Evolutionary conservation across 2,329 filamentous ascomycete species (phyloP).

Genomic region (Sordariomycetes sp.): DNA sequence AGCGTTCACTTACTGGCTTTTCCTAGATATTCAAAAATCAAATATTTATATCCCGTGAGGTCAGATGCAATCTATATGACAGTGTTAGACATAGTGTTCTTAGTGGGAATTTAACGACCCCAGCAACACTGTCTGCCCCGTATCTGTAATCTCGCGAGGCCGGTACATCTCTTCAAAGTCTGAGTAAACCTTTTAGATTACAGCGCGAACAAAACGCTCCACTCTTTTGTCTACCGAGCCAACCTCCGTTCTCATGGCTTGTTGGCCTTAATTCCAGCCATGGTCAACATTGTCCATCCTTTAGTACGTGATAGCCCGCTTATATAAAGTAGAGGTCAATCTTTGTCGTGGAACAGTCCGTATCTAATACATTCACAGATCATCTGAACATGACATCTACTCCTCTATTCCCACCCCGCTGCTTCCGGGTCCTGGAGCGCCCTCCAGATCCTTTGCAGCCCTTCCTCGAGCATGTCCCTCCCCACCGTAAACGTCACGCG

Average conservation of each 20-base stretch:
- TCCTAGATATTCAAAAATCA: too few relatives aligned
- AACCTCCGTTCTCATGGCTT: too few relatives aligned
- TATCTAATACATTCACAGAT: neutral
- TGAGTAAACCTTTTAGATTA: too few relatives aligned
- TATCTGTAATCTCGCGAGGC: neutral
- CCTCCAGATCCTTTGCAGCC: conserved; percentile 8
- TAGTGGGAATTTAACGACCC: neutral
- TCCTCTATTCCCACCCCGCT: neutral
- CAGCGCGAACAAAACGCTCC: too few relatives aligned
- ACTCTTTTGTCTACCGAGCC: too few relatives aligned
- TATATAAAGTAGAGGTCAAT: neutral
- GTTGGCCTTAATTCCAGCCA: too few relatives aligned
- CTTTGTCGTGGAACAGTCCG: neutral
- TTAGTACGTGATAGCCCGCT: too few relatives aligned
- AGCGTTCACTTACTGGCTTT: too few relatives aligned
- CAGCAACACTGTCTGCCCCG: neutral
- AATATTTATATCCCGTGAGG: too few relatives aligned
- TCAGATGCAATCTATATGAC: neutral
- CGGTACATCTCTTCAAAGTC: too few relatives aligned
- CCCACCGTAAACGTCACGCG: conserved; percentile 10
- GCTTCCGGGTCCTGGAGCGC: neutral
- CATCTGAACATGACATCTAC: neutral
- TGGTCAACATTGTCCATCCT: too few relatives aligned
- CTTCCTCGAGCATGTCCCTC: conserved; percentile 8
- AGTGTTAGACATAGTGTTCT: neutral